phyloP scores from a whole-genome alignment of 306 rosid genomes.

The Betula pendula region DNA sequence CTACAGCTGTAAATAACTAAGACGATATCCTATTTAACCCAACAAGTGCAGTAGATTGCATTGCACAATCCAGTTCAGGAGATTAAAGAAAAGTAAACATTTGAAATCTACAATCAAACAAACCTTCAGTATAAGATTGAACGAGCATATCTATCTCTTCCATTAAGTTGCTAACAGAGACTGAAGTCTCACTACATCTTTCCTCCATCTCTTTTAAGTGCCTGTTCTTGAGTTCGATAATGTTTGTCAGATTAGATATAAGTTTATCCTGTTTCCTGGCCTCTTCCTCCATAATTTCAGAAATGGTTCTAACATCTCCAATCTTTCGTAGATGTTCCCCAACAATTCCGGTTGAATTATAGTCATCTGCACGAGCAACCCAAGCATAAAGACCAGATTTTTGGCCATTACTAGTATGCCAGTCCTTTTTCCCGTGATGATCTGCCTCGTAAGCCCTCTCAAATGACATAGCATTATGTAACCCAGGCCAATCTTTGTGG shows the following conservation, averaged over 20 bases:
- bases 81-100: slow-evolving; percentile 10
- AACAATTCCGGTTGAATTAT: slow-evolving; percentile 48
- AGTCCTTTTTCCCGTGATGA: slow-evolving; percentile 73
- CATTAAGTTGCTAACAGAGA: slow-evolving; percentile 43
- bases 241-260: slow-evolving; percentile 62
- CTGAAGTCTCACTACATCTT: slow-evolving; percentile 63
- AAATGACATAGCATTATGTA: slow-evolving; percentile 73
- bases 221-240: slow-evolving; percentile 62
- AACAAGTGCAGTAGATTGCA: slow-evolving; percentile 5
- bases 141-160: slow-evolving; percentile 67
- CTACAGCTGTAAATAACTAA: slow-evolving; percentile 23
- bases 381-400: slow-evolving; percentile 84
- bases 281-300: slow-evolving; percentile 81
- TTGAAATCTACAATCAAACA: slow-evolving; percentile 13
- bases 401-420: slow-evolving; percentile 44
- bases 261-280: slow-evolving; percentile 67
- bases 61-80: slow-evolving; percentile 1
- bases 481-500: slow-evolving; percentile 77
- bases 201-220: slow-evolving; percentile 64
- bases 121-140: slow-evolving; percentile 76
- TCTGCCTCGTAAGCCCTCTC: slow-evolving; percentile 79
- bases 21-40: neutral
- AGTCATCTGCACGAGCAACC: slow-evolving; percentile 89
- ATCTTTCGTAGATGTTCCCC: slow-evolving; percentile 76
- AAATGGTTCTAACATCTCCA: slow-evolving; percentile 69